Percentiles rank a stretch among this genome's conserved stretches.
Conservation (phyloP, 768 basidiomycete genomes). For the Mycena vulgaris region DNA sequence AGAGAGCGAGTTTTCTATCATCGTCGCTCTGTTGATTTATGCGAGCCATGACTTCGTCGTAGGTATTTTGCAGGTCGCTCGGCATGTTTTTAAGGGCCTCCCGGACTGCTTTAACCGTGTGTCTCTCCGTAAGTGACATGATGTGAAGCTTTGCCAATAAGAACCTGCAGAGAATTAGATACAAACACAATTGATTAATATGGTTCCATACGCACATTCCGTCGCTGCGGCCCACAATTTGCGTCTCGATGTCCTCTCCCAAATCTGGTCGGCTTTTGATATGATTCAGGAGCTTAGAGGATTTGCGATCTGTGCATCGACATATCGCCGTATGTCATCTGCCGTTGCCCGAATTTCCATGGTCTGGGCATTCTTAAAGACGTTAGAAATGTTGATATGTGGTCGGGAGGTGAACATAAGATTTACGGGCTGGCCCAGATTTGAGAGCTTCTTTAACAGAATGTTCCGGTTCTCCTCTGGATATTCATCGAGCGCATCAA, state of each 20-base stretch:
- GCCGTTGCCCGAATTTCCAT: conserved; percentile 7
- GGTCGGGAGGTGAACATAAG: conserved; percentile 21
- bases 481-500: conserved; percentile 25
- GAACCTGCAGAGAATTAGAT: conserved; percentile 7
- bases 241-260: background rate
- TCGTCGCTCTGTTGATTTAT: conserved; percentile 7
- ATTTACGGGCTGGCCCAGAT: background rate
- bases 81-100: background rate
- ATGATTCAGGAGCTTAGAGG: background rate
- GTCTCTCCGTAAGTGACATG: background rate
- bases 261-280: background rate
- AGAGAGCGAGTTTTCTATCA: background rate
- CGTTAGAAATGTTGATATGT: background rate
- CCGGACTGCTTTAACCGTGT: background rate
- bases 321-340: background rate
- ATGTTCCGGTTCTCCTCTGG: background rate
- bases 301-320: conserved; percentile 1
- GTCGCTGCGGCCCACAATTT: background rate
- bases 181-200: background rate
- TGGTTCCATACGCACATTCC: conserved; percentile 6
- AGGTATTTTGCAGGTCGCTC: background rate
- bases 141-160: conserved; percentile 20
- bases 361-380: background rate
- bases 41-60: background rate
- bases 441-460: background rate